phyloP scores from a whole-genome alignment of 1,284 basidiomycete genomes.

The Melanopsichium pennsylvanicum region DNA sequence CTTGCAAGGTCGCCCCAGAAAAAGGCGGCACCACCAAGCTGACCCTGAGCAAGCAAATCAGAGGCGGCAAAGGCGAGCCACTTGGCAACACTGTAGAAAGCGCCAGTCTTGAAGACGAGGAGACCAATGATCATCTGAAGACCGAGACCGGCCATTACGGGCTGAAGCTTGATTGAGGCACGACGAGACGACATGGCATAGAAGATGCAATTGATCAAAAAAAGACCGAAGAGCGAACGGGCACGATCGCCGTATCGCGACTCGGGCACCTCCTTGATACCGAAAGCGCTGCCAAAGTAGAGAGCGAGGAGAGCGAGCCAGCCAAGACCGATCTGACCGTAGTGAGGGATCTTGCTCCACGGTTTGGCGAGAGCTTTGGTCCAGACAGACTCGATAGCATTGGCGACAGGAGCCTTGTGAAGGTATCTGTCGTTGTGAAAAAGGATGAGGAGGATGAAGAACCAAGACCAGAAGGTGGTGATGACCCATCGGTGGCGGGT shows the following conservation, averaged over 20 bases:
- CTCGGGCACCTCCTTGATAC: slow-evolving; percentile 48
- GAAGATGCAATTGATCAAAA: slow-evolving; percentile 55
- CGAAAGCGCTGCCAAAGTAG: slow-evolving; percentile 56
- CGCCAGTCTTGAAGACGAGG: slow-evolving; percentile 61
- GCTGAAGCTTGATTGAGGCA: slow-evolving; percentile 49
- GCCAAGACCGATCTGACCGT: slow-evolving; percentile 42
- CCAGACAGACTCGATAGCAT: slow-evolving; percentile 42
- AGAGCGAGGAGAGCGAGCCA: slow-evolving; percentile 53
- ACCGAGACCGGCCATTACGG: slow-evolving; percentile 55
- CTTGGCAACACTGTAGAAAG: slow-evolving; percentile 50
- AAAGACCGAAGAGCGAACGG: slow-evolving; percentile 54
- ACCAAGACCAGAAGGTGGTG: slow-evolving; percentile 53
- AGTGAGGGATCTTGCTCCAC: slow-evolving; percentile 52
- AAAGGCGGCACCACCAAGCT: slow-evolving; percentile 57
- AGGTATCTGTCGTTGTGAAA: slow-evolving; percentile 60
- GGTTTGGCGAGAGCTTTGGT: slow-evolving; percentile 40
- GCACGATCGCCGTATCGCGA: slow-evolving; percentile 51
- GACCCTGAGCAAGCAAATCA: slow-evolving; percentile 56
- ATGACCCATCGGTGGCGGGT: slow-evolving; percentile 51
- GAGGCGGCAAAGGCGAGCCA: slow-evolving; percentile 59
- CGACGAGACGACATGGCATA: slow-evolving; percentile 49
- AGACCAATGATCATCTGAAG: slow-evolving; percentile 61
- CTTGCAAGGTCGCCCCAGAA: slow-evolving; percentile 51
- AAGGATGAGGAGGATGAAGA: slow-evolving; percentile 62
- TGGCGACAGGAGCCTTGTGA: slow-evolving; percentile 53